Evolutionary conservation across 2,329 filamentous ascomycete genomes (phyloP), one percentile per base, ranked within the genome.

Genomic region (Chaetomium olivaceum): DNA sequence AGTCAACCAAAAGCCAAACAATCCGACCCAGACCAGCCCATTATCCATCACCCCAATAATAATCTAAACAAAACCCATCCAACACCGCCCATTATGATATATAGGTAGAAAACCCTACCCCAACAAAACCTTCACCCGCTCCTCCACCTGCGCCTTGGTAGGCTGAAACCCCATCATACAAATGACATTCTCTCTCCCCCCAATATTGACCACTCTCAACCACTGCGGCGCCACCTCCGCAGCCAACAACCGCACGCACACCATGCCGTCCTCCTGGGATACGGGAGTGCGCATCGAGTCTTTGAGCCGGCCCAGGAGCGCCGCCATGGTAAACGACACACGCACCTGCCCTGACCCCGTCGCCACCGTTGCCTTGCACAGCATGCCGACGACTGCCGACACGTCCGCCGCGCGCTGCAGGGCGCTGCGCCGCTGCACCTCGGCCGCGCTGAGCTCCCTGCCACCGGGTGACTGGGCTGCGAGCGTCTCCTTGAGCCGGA

Each of bases 391-490:
- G 6, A 91, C 86, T 6, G 87, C 83, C 1, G 87, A 83, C 11
- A 93, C 84, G 71, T 92, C 90, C n/a, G 83, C 81, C 0, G 88
- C 85, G 11, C 89, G 85, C 71, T 89, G 86, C 27, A 91, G 80
- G 0, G 90, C 90, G 3, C 87, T 85, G 16, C 82, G 83, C 14
- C 89, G 87, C 68, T 85, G 80, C 3, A 91, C 78, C 70, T 88
- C 82, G 21, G 80, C 83, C 83, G 80, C 0, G 83, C 79, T 0
- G 83, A 80, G 0, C 82, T 83, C 0, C 76, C 70, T 4, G 19
- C 21, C 3, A 12, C 21, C 65, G 80, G 54, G 43, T 16, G 23
- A n/a, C 73, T 81, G 74, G 67, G 79, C 73, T 74, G 84, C 75
- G 74, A 85, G 81, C 70, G 83, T 76, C 70, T 91, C 86, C 79